Conservation (phyloP, 768 basidiomycete genomes). For the Rhizopogon vesiculosus region DNA sequence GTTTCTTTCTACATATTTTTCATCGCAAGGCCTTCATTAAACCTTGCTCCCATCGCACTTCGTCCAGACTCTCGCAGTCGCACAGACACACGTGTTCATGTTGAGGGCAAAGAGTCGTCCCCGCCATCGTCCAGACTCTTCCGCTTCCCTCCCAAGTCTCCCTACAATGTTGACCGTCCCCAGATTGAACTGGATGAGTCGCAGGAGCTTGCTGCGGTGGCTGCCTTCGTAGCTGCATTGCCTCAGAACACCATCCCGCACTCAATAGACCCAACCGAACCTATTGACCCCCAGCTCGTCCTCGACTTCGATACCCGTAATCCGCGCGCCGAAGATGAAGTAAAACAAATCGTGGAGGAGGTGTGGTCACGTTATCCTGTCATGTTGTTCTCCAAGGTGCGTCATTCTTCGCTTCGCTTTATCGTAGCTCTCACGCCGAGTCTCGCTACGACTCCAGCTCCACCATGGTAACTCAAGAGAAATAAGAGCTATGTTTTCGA, state of each 20-base stretch:
- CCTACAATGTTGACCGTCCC: constrained; percentile 21
- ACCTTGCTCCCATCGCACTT: constrained; percentile 31
- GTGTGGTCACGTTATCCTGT: constrained; percentile 75
- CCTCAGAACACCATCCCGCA: constrained; percentile 72
- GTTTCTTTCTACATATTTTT: constrained; percentile 56
- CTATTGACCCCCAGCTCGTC: constrained; percentile 77
- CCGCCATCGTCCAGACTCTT: constrained; percentile 31
- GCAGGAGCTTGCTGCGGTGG: constrained; percentile 72
- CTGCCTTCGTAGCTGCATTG: constrained; percentile 68
- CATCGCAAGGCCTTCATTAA: constrained; percentile 37
- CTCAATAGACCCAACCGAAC: constrained; percentile 52
- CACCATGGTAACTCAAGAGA: constrained; percentile 66
- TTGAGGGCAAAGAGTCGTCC: constrained; percentile 7
- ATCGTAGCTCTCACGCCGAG: constrained; percentile 1
- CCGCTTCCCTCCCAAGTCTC: constrained; percentile 4
- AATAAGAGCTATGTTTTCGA: constrained; percentile 52
- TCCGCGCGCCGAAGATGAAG: constrained; percentile 54
- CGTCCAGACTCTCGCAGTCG: constrained; percentile 26
- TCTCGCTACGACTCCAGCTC: constrained; percentile 32
- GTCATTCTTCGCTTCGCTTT: constrained; percentile 8
- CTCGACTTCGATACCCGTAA: constrained; percentile 80
- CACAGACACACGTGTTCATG: constrained; percentile 21
- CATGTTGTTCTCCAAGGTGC: constrained; percentile 69
- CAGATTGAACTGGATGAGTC: constrained; percentile 43
- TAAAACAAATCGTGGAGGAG: constrained; percentile 53